These are phyloP conservation scores for Cystobasidium onofrii DNA, from an alignment of 768 basidiomycete genomes.

Conservation along the genomic window DNA sequence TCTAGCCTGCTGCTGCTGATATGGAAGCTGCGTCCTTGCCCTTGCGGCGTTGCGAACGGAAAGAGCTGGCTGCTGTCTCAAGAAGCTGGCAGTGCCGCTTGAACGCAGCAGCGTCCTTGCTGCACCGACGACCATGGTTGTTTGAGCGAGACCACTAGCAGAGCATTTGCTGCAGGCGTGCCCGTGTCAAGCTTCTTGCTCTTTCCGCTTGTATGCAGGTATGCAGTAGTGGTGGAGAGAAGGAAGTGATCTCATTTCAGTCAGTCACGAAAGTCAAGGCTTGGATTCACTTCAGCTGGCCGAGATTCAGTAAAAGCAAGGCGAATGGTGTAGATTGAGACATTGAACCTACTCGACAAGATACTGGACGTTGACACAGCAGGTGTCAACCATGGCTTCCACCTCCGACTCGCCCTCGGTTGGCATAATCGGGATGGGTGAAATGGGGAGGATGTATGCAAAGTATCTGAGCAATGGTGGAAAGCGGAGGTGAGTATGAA, in stretches of 20 bases:
- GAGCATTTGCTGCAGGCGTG: neutral
- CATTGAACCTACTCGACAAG: neutral
- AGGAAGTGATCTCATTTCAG: too few species aligned
- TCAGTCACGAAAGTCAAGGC: too few species aligned
- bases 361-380: neutral
- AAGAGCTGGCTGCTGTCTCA: neutral
- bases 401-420: conserved; percentile 3
- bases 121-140: neutral
- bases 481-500: conserved; percentile 63
- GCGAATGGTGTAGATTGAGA: neutral
- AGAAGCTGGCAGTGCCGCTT: neutral
- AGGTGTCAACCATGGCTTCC: conserved; percentile 2
- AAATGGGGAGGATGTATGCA: conserved; percentile 95
- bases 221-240: too few species aligned
- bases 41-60: neutral
- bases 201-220: neutral
- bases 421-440: conserved; percentile 66
- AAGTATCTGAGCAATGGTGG: conserved; percentile 66
- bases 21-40: neutral
- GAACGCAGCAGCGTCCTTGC: neutral
- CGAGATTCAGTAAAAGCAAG: too few species aligned
- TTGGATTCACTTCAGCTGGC: too few species aligned
- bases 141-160: neutral
- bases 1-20: neutral
- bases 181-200: neutral